Percentiles rank a stretch among this genome's conserved stretches.
phyloP scores from a whole-genome alignment of 192 early-diverging fungal species.

The Geranomyces variabilis region DNA sequence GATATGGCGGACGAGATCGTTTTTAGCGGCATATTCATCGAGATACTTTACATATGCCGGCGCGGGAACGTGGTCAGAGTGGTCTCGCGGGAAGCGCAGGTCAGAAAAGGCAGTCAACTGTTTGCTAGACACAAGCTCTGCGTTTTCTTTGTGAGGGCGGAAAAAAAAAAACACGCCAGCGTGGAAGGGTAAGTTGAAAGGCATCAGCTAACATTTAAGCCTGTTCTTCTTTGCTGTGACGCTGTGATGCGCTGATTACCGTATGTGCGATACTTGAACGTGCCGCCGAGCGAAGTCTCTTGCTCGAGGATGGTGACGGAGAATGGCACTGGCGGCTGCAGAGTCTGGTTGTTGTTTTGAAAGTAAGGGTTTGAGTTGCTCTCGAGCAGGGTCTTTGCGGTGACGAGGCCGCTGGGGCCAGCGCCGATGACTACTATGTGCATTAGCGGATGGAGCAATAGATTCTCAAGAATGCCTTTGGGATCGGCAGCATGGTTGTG shows the following conservation, averaged over 20 bases:
- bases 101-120: conserved; percentile 23
- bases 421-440: conserved; percentile 11
- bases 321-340: background rate
- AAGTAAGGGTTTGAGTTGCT: background rate
- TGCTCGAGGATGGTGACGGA: conserved; percentile 3
- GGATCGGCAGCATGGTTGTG: too few relatives aligned
- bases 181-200: background rate
- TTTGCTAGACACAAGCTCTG: conserved; percentile 23
- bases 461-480: too few relatives aligned
- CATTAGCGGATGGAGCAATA: too few relatives aligned
- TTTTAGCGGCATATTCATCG: conserved; percentile 2
- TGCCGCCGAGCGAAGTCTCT: conserved; percentile 12
- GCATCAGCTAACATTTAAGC: background rate
- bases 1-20: background rate
- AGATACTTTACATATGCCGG: conserved; percentile 2
- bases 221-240: too few relatives aligned
- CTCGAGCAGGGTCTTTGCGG: conserved; percentile 9
- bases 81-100: conserved; percentile 7
- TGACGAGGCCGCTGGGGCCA: conserved; percentile 27
- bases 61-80: conserved; percentile 3
- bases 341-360: too few relatives aligned
- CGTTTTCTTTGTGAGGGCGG: background rate
- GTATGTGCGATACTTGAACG: conserved; percentile 14
- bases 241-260: too few relatives aligned
- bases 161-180: background rate